phyloP scores from a whole-genome alignment of 2,329 filamentous ascomycete species.

The Macrophomina tecta region DNA sequence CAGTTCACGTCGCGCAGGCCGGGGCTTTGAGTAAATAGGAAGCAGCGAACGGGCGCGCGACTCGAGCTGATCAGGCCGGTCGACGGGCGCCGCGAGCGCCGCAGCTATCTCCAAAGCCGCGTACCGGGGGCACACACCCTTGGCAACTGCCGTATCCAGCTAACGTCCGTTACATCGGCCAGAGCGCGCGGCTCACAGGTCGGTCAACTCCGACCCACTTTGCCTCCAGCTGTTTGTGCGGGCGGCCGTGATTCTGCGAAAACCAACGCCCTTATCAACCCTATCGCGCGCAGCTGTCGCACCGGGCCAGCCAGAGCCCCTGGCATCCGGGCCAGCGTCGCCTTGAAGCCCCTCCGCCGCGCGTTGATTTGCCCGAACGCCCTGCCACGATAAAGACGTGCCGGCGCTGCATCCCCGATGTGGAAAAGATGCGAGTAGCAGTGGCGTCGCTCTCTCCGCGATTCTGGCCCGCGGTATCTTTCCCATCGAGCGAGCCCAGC shows the following conservation, averaged over 20 bases:
- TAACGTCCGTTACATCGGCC: constrained; percentile 24
- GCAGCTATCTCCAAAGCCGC: constrained; percentile 19
- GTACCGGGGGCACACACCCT: constrained; percentile 1
- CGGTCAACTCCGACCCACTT: constrained; percentile 20
- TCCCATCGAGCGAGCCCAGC: not conserved
- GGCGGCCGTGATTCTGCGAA: constrained; percentile 2
- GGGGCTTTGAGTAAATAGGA: constrained; percentile 18
- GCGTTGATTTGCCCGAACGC: constrained; percentile 12
- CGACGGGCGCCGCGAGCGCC: constrained; percentile 15
- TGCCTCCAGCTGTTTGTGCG: not conserved
- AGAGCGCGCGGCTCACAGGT: not conserved
- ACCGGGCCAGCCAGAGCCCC: constrained; percentile 7
- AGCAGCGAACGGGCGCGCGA: constrained; percentile 2
- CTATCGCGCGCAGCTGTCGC: constrained; percentile 3
- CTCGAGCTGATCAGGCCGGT: constrained; percentile 7
- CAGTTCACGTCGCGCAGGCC: constrained; percentile 6
- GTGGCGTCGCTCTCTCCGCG: constrained; percentile 18
- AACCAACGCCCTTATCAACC: constrained; percentile 13
- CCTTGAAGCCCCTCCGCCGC: not conserved
- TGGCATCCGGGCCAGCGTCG: not conserved
- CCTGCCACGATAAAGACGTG: constrained; percentile 12
- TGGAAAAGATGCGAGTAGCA: not conserved
- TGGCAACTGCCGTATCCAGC: constrained; percentile 25
- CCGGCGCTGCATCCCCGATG: constrained; percentile 19
- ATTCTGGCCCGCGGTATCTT: constrained; percentile 24